These are phyloP conservation scores for Lachnellula arida DNA, from an alignment of 2,329 filamentous ascomycete species.

Conservation along the genomic window DNA sequence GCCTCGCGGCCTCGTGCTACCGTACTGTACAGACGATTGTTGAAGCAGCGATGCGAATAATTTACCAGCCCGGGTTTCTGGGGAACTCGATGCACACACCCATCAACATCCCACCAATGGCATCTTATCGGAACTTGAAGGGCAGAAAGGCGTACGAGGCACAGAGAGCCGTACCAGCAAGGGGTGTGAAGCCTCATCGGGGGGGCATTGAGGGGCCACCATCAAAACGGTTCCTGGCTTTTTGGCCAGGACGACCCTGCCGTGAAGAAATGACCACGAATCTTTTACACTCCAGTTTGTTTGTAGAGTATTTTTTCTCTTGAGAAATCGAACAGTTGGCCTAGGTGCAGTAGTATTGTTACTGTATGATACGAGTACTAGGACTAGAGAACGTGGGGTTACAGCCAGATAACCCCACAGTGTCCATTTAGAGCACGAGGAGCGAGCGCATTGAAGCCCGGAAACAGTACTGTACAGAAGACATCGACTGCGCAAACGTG, in stretches of 20 bases:
- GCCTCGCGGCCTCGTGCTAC: neutral
- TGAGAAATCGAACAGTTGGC: no score
- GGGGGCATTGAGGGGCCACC: neutral
- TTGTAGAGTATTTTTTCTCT: no score
- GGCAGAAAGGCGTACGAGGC: neutral
- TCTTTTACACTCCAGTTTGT: neutral
- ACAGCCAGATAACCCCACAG: no score
- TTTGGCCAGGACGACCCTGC: neutral
- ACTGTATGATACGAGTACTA: neutral
- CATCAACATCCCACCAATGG: slow-evolving; percentile 9
- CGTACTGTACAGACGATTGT: neutral
- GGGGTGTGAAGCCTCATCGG: slow-evolving; percentile 1
- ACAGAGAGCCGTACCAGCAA: neutral
- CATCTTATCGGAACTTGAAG: neutral
- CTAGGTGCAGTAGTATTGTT: neutral
- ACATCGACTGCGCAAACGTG: neutral
- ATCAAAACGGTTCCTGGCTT: slow-evolving; percentile 6
- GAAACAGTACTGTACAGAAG: neutral
- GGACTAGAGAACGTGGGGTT: neutral
- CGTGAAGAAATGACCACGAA: neutral
- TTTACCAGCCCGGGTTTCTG: slow-evolving; percentile 6
- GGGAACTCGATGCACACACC: slow-evolving; percentile 1
- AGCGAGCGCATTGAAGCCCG: neutral
- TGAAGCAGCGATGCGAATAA: slow-evolving; percentile 7
- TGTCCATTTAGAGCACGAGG: no score